Percentiles rank a stretch among this genome's conserved stretches.
phyloP scores from a whole-genome alignment of 371 early-diverging fungal genomes.

The Nematocida major region DNA sequence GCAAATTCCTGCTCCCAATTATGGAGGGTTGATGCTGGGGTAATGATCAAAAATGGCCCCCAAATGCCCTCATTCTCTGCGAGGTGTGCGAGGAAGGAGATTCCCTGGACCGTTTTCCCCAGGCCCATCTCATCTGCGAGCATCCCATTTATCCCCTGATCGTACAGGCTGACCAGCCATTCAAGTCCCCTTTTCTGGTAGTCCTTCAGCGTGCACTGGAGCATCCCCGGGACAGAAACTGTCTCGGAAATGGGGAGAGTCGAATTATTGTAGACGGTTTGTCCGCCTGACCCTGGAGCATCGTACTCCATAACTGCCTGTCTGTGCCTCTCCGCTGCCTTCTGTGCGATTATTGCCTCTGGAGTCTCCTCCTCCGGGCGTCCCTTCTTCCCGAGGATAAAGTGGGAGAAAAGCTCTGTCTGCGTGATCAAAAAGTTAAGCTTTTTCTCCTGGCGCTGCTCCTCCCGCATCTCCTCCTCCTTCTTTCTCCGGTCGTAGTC shows the following conservation, averaged over 20 bases:
- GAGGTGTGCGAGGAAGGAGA: slow-evolving; percentile 72
- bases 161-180: slow-evolving; percentile 89
- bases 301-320: slow-evolving; percentile 69
- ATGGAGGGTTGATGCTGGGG: slow-evolving; percentile 85
- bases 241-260: slow-evolving; percentile 34
- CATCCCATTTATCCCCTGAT: slow-evolving; percentile 91
- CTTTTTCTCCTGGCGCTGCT: slow-evolving; percentile 78
- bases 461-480: slow-evolving; percentile 81
- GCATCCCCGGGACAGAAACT: slow-evolving; percentile 42
- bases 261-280: slow-evolving; percentile 45
- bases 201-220: slow-evolving; percentile 53
- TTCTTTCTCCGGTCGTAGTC: slow-evolving; percentile 72
- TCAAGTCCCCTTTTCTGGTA: slow-evolving; percentile 91
- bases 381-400: slow-evolving; percentile 68
- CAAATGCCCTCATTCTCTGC: slow-evolving; percentile 72
- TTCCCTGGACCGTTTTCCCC: slow-evolving; percentile 88
- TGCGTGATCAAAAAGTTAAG: slow-evolving; percentile 87
- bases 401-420: slow-evolving; percentile 89
- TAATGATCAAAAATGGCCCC: slow-evolving; percentile 88
- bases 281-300: slow-evolving; percentile 66
- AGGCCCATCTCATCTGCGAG: slow-evolving; percentile 93
- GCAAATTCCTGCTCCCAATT: slow-evolving; percentile 91
- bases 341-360: slow-evolving; percentile 36
- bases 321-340: slow-evolving; percentile 54
- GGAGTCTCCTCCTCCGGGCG: neutral